Base-by-base conservation (phyloP, 2,329 filamentous ascomycete genomes). In the Colletotrichum caudatum region DNA sequence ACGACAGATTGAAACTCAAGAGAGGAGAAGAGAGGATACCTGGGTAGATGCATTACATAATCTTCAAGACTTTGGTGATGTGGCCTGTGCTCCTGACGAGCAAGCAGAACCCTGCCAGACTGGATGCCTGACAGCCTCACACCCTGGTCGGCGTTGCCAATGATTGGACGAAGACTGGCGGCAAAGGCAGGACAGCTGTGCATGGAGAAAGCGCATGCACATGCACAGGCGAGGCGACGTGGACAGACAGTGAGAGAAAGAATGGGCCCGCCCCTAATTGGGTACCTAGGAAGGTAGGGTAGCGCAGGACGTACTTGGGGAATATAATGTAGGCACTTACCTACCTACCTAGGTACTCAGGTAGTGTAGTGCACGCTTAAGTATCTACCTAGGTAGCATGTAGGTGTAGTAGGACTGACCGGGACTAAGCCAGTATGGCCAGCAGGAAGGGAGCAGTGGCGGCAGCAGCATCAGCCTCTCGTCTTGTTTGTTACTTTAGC, bases 91-190 rank as follows among this genome's bases (percentile, higher is more conserved):
- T 44, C 48, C 26, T 72, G 50, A 71, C 37, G 35, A 53, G 46
- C 41, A 12, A 26, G 29, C n/a, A 48, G n/a, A 60, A 60, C 67
- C 67, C 53, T 58, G 66, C 23, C 39, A 14, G 8, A 16, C n/a
- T 66, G 58, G 70, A 66, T 72, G 70, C 70, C 70, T 71, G 54
- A 66, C 33, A 44, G 70, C 61, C 61, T 59, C 44, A 62, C 26
- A 33, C 23, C 48, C 33, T 29, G 46, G 9, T 33, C 18, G 18
- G 7, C 3, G 29, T 35, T 8, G 20, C 23, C 4, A 23, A 12
- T 66, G 56, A 72, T 71, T 66, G 70, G 70, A n/a, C 48, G 9
- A 62, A 57, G 39, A 29, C 23, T 70, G 66, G 69, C 69, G 69
- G 66, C 48, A 72, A 72, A 29, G 33, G 51, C 50, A 68, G 29